phyloP scores from a whole-genome alignment of 768 basidiomycete species.

The Russula griseocarnosa region DNA sequence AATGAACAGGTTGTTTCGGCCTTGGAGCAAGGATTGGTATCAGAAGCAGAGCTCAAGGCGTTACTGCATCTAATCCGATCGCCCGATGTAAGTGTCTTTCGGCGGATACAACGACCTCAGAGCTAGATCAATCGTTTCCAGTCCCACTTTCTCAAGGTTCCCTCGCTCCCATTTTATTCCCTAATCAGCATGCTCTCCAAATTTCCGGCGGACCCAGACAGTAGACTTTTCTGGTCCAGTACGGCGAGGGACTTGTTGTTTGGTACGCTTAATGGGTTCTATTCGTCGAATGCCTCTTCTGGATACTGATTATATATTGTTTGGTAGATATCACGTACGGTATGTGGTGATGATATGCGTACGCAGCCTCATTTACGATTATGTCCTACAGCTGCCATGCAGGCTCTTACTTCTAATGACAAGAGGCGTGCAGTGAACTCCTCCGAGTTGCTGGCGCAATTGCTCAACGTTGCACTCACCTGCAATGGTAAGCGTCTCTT shows the following conservation, averaged over 20 bases:
- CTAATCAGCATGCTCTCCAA: slow-evolving; percentile 70
- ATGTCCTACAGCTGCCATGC: slow-evolving; percentile 23
- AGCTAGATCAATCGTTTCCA: slow-evolving; percentile 31
- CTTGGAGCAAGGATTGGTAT: slow-evolving; percentile 61
- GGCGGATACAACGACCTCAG: neutral
- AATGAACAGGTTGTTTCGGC: slow-evolving; percentile 55
- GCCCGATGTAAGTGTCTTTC: slow-evolving; percentile 58
- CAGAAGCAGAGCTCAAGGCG: slow-evolving; percentile 61
- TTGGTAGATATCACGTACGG: slow-evolving; percentile 24
- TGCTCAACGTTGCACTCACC: slow-evolving; percentile 21
- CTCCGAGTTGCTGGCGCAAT: slow-evolving; percentile 22
- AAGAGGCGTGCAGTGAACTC: slow-evolving; percentile 17
- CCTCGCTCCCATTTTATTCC: slow-evolving; percentile 76
- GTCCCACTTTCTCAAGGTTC: slow-evolving; percentile 86
- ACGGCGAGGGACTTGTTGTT: slow-evolving; percentile 61
- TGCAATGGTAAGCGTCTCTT: slow-evolving; percentile 20
- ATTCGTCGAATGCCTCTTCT: neutral
- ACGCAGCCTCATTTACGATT: slow-evolving; percentile 6
- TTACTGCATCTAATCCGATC: slow-evolving; percentile 68
- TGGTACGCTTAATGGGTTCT: slow-evolving; percentile 41
- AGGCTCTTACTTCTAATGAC: slow-evolving; percentile 24
- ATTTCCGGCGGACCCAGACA: slow-evolving; percentile 73
- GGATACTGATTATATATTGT: neutral
- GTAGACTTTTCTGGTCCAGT: slow-evolving; percentile 69
- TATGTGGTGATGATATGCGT: slow-evolving; percentile 4